Conservation (phyloP, 2,329 filamentous ascomycete species). For the Aulographum hederae region DNA sequence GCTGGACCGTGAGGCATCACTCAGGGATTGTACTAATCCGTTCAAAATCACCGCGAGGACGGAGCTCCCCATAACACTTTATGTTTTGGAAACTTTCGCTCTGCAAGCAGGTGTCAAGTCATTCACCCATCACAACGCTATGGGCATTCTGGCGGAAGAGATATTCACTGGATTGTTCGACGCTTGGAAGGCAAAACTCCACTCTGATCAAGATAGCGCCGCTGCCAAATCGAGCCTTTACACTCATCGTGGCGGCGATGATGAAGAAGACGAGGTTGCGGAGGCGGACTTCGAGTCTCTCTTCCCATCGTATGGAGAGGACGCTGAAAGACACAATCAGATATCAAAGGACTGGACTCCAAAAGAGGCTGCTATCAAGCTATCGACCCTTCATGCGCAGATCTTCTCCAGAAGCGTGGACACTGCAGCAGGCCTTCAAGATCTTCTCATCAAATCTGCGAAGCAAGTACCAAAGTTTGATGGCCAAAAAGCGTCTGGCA, state of each 20-base stretch:
- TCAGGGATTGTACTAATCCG: no score
- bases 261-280: slow-evolving; percentile 58
- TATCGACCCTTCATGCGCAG: slow-evolving; percentile 3
- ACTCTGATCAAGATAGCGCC: slow-evolving; percentile 57
- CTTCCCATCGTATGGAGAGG: slow-evolving; percentile 60
- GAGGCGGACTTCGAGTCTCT: slow-evolving; percentile 59
- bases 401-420: neutral
- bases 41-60: neutral
- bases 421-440: neutral
- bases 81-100: neutral
- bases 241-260: slow-evolving; percentile 59
- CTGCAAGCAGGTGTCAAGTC: neutral
- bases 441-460: neutral
- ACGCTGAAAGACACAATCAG: slow-evolving; percentile 20
- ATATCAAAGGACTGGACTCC: slow-evolving; percentile 4
- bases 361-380: slow-evolving; percentile 1
- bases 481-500: no score
- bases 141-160: no score
- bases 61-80: neutral
- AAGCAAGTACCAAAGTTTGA: neutral
- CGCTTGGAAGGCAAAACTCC: slow-evolving; percentile 63
- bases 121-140: no score
- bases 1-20: no score
- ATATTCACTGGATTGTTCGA: slow-evolving; percentile 50
- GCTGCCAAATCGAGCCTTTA: slow-evolving; percentile 63